phyloP scores from a whole-genome alignment of 164 flowering plant genomes.

The Vitis rupestris region DNA sequence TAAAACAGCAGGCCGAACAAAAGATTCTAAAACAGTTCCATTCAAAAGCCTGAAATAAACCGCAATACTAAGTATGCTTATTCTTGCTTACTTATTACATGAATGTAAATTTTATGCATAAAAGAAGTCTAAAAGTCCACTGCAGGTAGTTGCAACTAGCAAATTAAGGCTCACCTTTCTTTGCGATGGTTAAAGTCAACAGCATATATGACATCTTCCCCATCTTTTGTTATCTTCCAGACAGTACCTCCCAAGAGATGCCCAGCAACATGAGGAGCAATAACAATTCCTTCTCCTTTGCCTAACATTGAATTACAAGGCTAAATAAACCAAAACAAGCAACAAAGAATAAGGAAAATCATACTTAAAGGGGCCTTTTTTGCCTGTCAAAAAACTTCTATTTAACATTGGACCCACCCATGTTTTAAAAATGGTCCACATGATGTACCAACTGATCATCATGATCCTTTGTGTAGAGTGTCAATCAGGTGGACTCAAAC shows the following conservation, averaged over 20 bases:
- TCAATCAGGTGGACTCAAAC: no score
- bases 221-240: constrained; percentile 97
- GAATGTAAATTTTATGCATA: neutral
- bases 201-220: constrained; percentile 96
- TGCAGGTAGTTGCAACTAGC: neutral
- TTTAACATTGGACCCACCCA: neutral
- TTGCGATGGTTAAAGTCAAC: constrained; percentile 97
- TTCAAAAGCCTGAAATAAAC: constrained; percentile 74
- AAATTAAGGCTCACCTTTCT: constrained; percentile 53
- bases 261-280: constrained; percentile 96
- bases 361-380: no score
- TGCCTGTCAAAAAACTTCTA: no score
- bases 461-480: no score
- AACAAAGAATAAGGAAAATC: neutral
- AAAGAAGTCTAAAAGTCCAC: neutral
- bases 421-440: neutral
- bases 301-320: constrained; percentile 32
- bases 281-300: constrained; percentile 96
- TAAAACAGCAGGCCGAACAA: constrained; percentile 94
- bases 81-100: neutral
- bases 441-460: neutral
- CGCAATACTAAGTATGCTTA: constrained; percentile 5
- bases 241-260: constrained; percentile 94
- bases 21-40: constrained; percentile 81
- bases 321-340: neutral